A percentile compares a stretch with the other conserved stretches of the same genome.
Conservation (phyloP, 306 rosid genomes). For the Casuarina cunninghamiana region DNA sequence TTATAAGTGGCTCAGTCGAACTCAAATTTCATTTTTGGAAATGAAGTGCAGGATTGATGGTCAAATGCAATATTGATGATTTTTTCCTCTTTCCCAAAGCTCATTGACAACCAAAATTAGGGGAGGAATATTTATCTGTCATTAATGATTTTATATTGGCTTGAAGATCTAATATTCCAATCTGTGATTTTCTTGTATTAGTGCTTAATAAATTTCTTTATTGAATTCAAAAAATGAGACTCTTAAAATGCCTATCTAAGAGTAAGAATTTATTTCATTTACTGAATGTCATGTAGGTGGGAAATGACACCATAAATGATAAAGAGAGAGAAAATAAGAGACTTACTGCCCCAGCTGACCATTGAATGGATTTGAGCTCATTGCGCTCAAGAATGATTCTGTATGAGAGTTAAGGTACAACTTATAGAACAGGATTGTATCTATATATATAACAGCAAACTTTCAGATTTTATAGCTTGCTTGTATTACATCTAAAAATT, state of each 20-base stretch:
- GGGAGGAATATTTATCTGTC: neutral
- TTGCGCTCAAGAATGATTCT: conserved; percentile 83
- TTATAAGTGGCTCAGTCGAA: neutral
- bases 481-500: conserved; percentile 16
- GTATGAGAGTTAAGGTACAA: conserved; percentile 56
- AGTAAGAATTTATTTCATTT: neutral
- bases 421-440: conserved; percentile 7
- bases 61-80: neutral
- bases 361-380: conserved; percentile 75
- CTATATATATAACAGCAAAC: neutral
- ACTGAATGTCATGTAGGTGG: neutral
- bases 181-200: neutral
- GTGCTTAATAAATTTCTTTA: neutral
- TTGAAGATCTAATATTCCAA: neutral
- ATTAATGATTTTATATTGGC: neutral
- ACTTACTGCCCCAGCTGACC: conserved; percentile 91
- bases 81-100: neutral
- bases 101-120: neutral
- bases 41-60: neutral
- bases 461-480: conserved; percentile 16
- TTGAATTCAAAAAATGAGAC: neutral
- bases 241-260: neutral
- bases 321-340: conserved; percentile 16
- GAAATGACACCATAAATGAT: neutral
- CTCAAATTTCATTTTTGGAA: neutral